Conservation (phyloP, 1,139 yeast species). For the Citeromyces hawaiiensis region DNA sequence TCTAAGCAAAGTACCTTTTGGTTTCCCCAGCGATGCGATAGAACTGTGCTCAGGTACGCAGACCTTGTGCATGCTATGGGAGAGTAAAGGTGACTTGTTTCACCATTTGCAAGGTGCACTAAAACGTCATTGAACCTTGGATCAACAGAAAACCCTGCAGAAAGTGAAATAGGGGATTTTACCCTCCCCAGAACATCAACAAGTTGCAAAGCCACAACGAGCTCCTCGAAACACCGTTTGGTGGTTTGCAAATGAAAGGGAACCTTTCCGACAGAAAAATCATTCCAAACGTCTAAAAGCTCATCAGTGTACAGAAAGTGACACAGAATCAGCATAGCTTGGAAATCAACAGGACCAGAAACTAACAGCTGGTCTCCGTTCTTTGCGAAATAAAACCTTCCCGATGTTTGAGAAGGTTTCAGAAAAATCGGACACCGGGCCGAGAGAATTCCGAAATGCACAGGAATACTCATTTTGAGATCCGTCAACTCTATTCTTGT, state of each 20-base stretch:
- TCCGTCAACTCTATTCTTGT: not conserved
- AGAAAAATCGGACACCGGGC: not conserved
- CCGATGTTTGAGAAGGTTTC: not conserved
- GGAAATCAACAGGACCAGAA: not conserved
- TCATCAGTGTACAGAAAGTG: slow-evolving; percentile 1
- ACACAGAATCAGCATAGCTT: not conserved
- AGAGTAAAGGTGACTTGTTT: slow-evolving; percentile 26
- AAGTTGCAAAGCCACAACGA: not conserved
- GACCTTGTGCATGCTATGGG: slow-evolving; percentile 40
- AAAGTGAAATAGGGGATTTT: not conserved
- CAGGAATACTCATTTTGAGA: not conserved
- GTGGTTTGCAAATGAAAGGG: not conserved
- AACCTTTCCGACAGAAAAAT: not conserved
- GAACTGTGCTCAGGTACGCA: slow-evolving; percentile 48
- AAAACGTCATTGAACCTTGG: slow-evolving; percentile 13
- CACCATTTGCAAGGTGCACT: slow-evolving; percentile 27
- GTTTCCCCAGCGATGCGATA: slow-evolving; percentile 24
- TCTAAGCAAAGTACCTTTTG: slow-evolving; percentile 23
- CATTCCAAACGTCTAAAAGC: not conserved
- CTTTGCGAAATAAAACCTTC: not conserved
- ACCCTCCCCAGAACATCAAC: slow-evolving; percentile 2
- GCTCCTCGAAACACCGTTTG: not conserved
- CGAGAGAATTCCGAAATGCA: not conserved
- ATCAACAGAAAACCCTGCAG: not conserved
- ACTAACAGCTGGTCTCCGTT: not conserved